A percentile compares a stretch with the other conserved stretches of the same genome.
Conservation (phyloP, 2,329 filamentous ascomycete genomes). For the Alternaria triticina region DNA sequence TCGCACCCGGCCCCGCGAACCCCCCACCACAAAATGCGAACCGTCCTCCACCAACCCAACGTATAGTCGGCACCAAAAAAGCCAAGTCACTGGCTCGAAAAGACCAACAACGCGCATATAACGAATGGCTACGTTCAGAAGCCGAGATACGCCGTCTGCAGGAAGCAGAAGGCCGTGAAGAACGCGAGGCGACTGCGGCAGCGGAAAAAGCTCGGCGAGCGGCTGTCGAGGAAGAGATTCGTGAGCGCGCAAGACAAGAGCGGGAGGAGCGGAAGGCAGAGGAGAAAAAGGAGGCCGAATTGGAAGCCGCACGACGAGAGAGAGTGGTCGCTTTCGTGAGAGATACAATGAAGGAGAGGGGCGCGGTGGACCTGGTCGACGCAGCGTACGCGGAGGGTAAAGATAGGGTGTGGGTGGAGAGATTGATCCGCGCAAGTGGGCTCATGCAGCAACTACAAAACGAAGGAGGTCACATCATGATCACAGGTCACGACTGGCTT, state of each 20-base stretch:
- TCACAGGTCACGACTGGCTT: conserved; percentile 54
- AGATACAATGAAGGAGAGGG: conserved; percentile 23
- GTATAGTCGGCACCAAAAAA: conserved; percentile 56
- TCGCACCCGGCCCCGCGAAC: conserved; percentile 43
- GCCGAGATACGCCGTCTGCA: conserved; percentile 53
- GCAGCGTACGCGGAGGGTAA: conserved; percentile 52
- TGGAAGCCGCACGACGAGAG: conserved; percentile 39
- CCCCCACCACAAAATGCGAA: conserved; percentile 18
- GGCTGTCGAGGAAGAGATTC: conserved; percentile 52
- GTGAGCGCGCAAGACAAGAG: conserved; percentile 49
- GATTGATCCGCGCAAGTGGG: conserved; percentile 51
- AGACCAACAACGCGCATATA: conserved; percentile 54
- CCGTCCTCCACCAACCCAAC: conserved; percentile 32
- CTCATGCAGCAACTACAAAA: conserved; percentile 40
- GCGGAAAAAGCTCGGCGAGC: conserved; percentile 46
- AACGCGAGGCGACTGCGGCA: conserved; percentile 54
- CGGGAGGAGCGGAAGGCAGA: conserved; percentile 48
- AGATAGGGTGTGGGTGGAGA: conserved; percentile 53
- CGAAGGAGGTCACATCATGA: conserved; percentile 43
- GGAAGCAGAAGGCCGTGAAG: conserved; percentile 52
- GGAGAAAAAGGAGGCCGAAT: conserved; percentile 46
- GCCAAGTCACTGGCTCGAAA: conserved; percentile 55
- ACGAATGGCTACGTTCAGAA: conserved; percentile 58
- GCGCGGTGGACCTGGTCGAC: conserved; percentile 46
- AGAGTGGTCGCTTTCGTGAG: conserved; percentile 42